These are phyloP conservation scores for Daldinia decipiens DNA, from an alignment of 495 filamentous ascomycete species.

Conservation along the genomic window DNA sequence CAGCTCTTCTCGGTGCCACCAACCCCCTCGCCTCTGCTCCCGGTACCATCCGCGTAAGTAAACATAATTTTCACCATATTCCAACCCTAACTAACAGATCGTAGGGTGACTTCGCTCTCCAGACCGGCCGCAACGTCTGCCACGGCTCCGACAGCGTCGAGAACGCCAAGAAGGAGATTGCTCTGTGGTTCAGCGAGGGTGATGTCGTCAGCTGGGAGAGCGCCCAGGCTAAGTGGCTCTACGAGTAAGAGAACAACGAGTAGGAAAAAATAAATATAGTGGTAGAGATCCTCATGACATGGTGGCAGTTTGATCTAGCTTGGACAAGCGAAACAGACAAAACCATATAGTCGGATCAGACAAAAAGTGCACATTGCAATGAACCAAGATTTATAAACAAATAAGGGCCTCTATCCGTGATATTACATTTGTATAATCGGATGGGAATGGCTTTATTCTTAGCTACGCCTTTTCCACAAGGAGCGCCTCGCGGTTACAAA, in stretches of 20 bases:
- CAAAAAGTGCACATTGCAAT: slow-evolving; percentile 24
- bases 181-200: slow-evolving; percentile 90
- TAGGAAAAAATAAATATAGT: slow-evolving; percentile 56
- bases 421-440: not conserved
- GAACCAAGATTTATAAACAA: slow-evolving; percentile 33
- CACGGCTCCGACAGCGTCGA: slow-evolving; percentile 99
- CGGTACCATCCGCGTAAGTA: slow-evolving; percentile 89
- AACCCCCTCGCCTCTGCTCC: slow-evolving; percentile 94
- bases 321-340: slow-evolving; percentile 7
- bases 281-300: slow-evolving; percentile 11
- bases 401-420: not conserved
- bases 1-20: slow-evolving; percentile 93
- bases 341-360: slow-evolving; percentile 7
- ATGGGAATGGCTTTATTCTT: not conserved
- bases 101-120: slow-evolving; percentile 54
- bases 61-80: slow-evolving; percentile 38
- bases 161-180: slow-evolving; percentile 99
- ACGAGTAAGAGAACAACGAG: slow-evolving; percentile 92
- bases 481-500: slow-evolving; percentile 60
- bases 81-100: slow-evolving; percentile 13
- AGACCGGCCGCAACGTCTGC: slow-evolving; percentile 97
- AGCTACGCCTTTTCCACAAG: slow-evolving; percentile 37
- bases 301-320: slow-evolving; percentile 16
- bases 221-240: slow-evolving; percentile 88
- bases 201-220: slow-evolving; percentile 85